phyloP scores from a whole-genome alignment of 2,329 filamentous ascomycete species.

The Xylaria sp. region DNA sequence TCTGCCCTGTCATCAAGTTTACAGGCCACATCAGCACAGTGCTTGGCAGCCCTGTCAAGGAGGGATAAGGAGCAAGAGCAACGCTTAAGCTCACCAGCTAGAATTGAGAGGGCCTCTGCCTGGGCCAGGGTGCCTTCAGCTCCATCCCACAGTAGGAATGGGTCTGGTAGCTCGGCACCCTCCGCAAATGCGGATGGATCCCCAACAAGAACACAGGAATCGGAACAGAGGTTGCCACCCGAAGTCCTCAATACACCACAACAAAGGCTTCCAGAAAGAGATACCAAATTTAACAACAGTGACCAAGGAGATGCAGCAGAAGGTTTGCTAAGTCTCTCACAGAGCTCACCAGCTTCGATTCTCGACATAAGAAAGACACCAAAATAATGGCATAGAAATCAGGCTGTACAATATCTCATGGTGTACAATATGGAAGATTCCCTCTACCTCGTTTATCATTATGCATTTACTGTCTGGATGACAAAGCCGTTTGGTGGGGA shows the following conservation, averaged over 20 bases:
- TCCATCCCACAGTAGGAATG: constrained; percentile 12
- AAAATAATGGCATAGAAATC: neutral
- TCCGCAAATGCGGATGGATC: neutral
- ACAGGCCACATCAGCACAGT: constrained; percentile 4
- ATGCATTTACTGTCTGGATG: neutral
- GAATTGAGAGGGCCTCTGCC: neutral
- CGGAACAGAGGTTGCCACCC: constrained; percentile 26
- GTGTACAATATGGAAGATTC: neutral
- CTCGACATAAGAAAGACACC: constrained; percentile 6
- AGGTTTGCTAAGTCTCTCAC: constrained; percentile 56
- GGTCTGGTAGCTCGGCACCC: neutral
- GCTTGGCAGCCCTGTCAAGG: neutral
- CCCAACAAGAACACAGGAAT: constrained; percentile 26
- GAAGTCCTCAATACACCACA: constrained; percentile 7
- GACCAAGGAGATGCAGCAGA: constrained; percentile 57
- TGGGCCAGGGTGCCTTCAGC: constrained; percentile 8
- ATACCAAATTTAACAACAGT: constrained; percentile 47
- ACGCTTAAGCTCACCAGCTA: constrained; percentile 8
- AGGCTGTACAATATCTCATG: constrained; percentile 16
- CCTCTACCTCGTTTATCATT: neutral
- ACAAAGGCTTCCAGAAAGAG: constrained; percentile 34
- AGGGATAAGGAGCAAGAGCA: neutral
- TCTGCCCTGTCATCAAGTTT: constrained; percentile 10
- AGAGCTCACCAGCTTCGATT: constrained; percentile 33
- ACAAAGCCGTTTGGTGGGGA: neutral